Evolutionary conservation across 176 grass and related monocot species (phyloP).

Genomic region (Ananas comosus): DNA sequence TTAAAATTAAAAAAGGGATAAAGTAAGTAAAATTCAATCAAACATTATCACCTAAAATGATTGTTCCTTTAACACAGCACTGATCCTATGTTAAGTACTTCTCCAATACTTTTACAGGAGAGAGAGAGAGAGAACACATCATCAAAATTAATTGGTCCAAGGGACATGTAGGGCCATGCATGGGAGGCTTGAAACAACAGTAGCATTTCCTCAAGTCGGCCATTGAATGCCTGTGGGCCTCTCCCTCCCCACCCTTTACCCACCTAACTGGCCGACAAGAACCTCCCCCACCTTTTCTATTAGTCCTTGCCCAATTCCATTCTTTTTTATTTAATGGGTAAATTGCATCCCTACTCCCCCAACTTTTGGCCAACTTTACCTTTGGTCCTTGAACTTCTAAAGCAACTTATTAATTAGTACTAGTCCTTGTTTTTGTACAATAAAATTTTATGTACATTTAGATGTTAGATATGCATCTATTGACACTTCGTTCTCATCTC

Average conservation of each 20-base stretch:
- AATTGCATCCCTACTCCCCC: conserved; percentile 20
- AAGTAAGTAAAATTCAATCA: too few relatives aligned
- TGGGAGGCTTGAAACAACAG: neutral
- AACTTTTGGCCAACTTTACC: neutral
- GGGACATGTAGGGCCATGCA: neutral
- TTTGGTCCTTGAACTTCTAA: too few relatives aligned
- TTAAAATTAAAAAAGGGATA: too few relatives aligned
- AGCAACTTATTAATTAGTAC: too few relatives aligned
- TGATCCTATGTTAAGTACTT: neutral
- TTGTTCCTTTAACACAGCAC: too few relatives aligned
- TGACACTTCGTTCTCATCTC: too few relatives aligned
- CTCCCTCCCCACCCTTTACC: neutral
- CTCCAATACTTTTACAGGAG: neutral
- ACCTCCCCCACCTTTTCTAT: neutral
- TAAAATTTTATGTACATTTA: too few relatives aligned
- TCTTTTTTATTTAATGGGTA: conserved; percentile 5
- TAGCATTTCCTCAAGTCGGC: conserved; percentile 26
- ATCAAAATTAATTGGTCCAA: neutral
- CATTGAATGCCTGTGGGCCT: conserved; percentile 26
- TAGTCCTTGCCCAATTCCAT: neutral
- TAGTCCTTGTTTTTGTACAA: too few relatives aligned
- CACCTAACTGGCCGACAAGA: conserved; percentile 21
- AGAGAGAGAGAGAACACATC: neutral
- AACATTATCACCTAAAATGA: too few relatives aligned
- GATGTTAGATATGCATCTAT: too few relatives aligned